These are phyloP conservation scores for Arthrocladium fulminans DNA, from an alignment of 2,329 filamentous ascomycete genomes.

Conservation along the genomic window DNA sequence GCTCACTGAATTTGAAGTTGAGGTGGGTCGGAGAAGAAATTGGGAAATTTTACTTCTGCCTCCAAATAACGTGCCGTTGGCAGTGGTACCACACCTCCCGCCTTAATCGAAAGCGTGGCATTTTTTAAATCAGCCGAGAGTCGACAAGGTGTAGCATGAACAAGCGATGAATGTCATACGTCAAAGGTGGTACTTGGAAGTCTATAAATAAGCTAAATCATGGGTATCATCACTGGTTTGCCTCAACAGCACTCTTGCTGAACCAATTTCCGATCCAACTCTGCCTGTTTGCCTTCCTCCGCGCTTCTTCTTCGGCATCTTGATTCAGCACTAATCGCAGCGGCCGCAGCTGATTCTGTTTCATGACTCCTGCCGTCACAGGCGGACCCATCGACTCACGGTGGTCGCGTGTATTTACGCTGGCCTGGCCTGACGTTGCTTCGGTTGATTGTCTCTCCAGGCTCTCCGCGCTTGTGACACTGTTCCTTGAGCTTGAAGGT, in stretches of 20 bases:
- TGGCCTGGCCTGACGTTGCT: slow-evolving; percentile 38
- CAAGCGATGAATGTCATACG: background rate
- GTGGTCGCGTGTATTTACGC: slow-evolving; percentile 40
- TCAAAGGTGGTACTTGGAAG: slow-evolving; percentile 3
- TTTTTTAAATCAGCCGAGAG: no score
- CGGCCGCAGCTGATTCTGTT: slow-evolving; percentile 68
- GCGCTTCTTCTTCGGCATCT: slow-evolving; percentile 35
- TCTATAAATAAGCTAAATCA: slow-evolving; percentile 3
- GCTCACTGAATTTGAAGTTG: no score
- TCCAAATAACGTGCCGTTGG: no score
- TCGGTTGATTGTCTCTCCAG: slow-evolving; percentile 38
- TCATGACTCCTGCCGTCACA: slow-evolving; percentile 41
- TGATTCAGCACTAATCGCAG: slow-evolving; percentile 81
- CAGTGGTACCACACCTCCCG: no score
- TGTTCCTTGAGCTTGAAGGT: slow-evolving; percentile 56
- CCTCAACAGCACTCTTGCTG: slow-evolving; percentile 23
- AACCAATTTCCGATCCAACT: slow-evolving; percentile 40
- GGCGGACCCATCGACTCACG: background rate
- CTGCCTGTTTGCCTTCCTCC: slow-evolving; percentile 34
- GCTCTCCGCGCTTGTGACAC: slow-evolving; percentile 41
- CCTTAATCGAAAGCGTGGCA: no score
- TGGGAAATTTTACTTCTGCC: no score
- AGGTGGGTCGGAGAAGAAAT: no score
- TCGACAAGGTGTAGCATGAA: no score
- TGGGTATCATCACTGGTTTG: slow-evolving; percentile 5